Base-by-base conservation (phyloP, 2,329 filamentous ascomycete species). In the Sporothrix pallida region DNA sequence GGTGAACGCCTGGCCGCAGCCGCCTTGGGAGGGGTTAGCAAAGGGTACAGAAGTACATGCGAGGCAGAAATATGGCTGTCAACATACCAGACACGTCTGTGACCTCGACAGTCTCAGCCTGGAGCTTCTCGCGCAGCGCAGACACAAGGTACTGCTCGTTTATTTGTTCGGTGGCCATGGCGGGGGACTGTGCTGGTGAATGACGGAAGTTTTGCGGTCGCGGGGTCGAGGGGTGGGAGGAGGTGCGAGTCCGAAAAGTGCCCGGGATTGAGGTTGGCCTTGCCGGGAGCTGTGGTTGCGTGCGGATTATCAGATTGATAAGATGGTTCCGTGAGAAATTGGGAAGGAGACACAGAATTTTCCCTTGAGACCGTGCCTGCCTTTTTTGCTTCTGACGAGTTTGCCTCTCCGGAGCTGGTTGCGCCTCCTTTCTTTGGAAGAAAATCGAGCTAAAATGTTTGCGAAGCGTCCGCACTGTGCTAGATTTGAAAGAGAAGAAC, bases 21-120 rank as follows among this genome's bases (percentile, higher is more conserved):
- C 88, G 76, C 88, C 88, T 90, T 75, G 8, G 31, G 65, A 20
- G 4, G 12, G 1, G 56, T 68, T 52, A 67, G 73, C 8, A 44
- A 23, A 9, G 20, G 52, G n/a, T 20, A 20, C 6, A 17, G 13
- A 42, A 9, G n/a, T 20, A 15, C 13, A 31, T 4, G 37, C 13
- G 31, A 37, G 23, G 8, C 6, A 26, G 42, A 26, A n/a, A 20
- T 23, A 31, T 6, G 23, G 54, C 7, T 5, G 23, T 6, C 48
- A 65, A 65, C 72, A n/a, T 88, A 97, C 95, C 95, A 76, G 94
- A 97, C 86, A 97, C 90, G 83, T 98, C 95, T 76, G 93, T 92
- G 78, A 98, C 94, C 79, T 96, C 91, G 76, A 97, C 94, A 83
- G 97, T 89, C 42, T 87, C 86, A 26, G 94, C 94, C 73, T 89